Evolutionary conservation across 2,329 filamentous ascomycete species (phyloP), one percentile per base, ranked within the genome.

Genomic region (Chalaropsis thielavioides): DNA sequence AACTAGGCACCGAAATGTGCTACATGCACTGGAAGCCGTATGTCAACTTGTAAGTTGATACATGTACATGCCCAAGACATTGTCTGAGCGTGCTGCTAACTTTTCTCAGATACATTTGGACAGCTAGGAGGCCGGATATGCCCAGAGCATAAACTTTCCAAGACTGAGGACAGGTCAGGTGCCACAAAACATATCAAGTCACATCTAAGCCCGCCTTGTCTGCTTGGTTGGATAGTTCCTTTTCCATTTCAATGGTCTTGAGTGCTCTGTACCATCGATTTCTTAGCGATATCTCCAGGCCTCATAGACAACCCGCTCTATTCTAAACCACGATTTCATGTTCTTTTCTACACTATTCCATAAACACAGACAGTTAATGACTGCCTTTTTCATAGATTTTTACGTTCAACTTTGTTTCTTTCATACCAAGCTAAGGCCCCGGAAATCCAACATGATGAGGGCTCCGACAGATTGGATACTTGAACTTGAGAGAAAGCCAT

Each of bases 11-110:
- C 54, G 87, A 94, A 71, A 83, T 90, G 17, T 85, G 84, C 72
- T 83, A 83, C 70, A 83, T 85, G 70, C 82, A 81, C 63, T 81
- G 85, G 69, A 85, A 85, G 74, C 83, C 82, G 51, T 95, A 89
- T 75, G 90, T 89, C 74, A 85, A 83, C 68, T 78, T 92, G 89
- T 92, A 78, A 82, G 88, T 83, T 31, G 46, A 24, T 62, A 31
- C 8, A 61, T 44, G 49, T 62, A 62, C 43, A 49, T 58, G 40
- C 46, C 35, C 35, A 38, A 27, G 35, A 17, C 49, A 22, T n/a
- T 49, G 68, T 70, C 63, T 70, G 8, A 38, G 35, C 31, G 31
- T 60, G 35, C 10, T 10, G 11, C 22, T 62, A 22, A 40, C 8
- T 22, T 61, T 7, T 22, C 49, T 7, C 63, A 75, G 74, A 54